Conservation (phyloP, 495 filamentous ascomycete species). For the Penicilliopsis zonata region DNA sequence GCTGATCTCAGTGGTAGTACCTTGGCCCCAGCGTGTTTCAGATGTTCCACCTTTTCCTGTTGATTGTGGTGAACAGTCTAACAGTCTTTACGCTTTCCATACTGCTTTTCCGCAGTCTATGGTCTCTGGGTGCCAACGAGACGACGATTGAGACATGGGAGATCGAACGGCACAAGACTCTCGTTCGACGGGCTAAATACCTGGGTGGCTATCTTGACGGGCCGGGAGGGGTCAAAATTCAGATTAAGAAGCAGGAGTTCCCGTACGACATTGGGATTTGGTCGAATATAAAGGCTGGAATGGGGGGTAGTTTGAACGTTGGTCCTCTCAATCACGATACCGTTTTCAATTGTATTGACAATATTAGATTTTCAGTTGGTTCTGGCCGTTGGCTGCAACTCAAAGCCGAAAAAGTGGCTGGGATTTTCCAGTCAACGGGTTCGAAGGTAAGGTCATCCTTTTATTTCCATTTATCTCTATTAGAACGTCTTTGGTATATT, state of each 20-base stretch:
- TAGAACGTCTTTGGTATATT: no score
- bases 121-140: slow-evolving; percentile 44
- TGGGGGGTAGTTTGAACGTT: slow-evolving; percentile 51
- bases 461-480: neutral
- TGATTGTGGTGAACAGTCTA: slow-evolving; percentile 46
- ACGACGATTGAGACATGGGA: slow-evolving; percentile 95
- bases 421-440: slow-evolving; percentile 70
- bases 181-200: slow-evolving; percentile 48
- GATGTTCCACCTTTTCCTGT: slow-evolving; percentile 53
- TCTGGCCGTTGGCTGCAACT: slow-evolving; percentile 49
- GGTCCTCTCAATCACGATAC: slow-evolving; percentile 1
- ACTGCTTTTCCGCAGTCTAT: slow-evolving; percentile 48
- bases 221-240: slow-evolving; percentile 43
- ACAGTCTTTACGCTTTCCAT: slow-evolving; percentile 56
- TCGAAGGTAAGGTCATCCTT: slow-evolving; percentile 51
- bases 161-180: slow-evolving; percentile 70
- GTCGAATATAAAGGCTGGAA: slow-evolving; percentile 60
- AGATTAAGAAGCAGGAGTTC: slow-evolving; percentile 61
- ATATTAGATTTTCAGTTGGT: slow-evolving; percentile 42
- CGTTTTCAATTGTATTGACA: neutral
- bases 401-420: slow-evolving; percentile 45
- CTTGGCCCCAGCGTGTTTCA: slow-evolving; percentile 58
- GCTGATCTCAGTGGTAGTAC: slow-evolving; percentile 35
- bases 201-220: slow-evolving; percentile 47
- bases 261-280: slow-evolving; percentile 89